Evolutionary conservation across 2,329 filamentous ascomycete species (phyloP), one percentile per base, ranked within the genome.

Genomic region (Fusarium vanettenii): DNA sequence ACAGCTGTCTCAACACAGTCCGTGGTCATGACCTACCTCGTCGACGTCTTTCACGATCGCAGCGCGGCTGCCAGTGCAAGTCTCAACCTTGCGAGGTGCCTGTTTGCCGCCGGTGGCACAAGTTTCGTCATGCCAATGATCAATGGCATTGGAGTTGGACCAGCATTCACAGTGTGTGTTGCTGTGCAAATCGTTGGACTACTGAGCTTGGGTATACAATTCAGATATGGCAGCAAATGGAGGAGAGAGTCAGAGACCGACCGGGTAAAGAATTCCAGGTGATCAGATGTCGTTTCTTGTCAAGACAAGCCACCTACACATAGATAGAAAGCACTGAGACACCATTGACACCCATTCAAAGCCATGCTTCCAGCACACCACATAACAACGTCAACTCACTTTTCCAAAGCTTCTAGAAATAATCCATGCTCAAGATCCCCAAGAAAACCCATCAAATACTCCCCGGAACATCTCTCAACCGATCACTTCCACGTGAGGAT

Each of bases 21-120:
- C 1, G 75, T 86, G 1, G 82, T 88, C 33, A 87, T 84, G 79
- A 90, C 88, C 0, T 89, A 88, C 66, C 81, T 90, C 0, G 85
- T 90, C 4, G 89, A 91, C 72, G 79, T 89, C 0, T 90, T 88
- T 68, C 84, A 85, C 0, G 84, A 85, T 14, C 80, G 81, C 11
- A 87, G 86, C 66, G 88, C 88, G 0, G 86, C 86, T 0, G 88
- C 88, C 0, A 89, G 84, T 52, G 89, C 89, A 0, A 87, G 85
- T 52, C 75, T 89, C 27, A 90, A 90, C 70, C 81, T 90, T 4
- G 85, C 86, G 1, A 78, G 88, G 41, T 90, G 88, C 70, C 72
- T 89, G 3, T 82, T 88, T 35, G 88, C 86, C 0, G 89, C 88
- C 0, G 87, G 84, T 0, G 87, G 86, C 0, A 89, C 87, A 0